A percentile compares a stretch with the other conserved stretches of the same genome.
These are phyloP conservation scores for Ophiosphaerella narmari DNA, from an alignment of 2,329 filamentous ascomycete genomes.

Conservation along the genomic window DNA sequence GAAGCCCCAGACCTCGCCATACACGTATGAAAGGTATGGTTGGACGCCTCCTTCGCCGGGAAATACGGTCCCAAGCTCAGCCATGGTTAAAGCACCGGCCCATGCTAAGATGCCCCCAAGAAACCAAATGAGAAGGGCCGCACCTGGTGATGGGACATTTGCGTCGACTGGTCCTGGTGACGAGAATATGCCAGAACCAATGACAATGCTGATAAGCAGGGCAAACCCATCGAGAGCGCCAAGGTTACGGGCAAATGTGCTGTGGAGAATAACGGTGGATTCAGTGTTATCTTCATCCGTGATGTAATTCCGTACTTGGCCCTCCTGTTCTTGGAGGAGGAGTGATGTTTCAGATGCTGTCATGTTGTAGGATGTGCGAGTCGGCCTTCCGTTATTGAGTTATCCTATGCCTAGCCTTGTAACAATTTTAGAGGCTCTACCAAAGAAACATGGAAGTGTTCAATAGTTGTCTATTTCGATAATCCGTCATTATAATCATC, in stretches of 20 bases:
- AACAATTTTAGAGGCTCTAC: too few species aligned
- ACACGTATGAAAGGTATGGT: constrained; percentile 65
- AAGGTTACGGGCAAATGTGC: constrained; percentile 42
- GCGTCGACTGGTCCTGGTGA: constrained; percentile 67
- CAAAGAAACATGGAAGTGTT: too few species aligned
- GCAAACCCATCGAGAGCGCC: constrained; percentile 53
- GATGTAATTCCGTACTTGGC: constrained; percentile 3
- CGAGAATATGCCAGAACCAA: constrained; percentile 68
- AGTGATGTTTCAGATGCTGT: constrained; percentile 28
- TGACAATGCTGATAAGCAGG: constrained; percentile 67
- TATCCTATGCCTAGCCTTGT: not conserved
- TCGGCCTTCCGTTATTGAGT: too few species aligned
- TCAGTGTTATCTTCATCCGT: constrained; percentile 17
- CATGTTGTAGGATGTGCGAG: not conserved
- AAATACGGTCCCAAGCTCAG: constrained; percentile 67
- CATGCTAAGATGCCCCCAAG: constrained; percentile 66
- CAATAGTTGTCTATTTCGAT: too few species aligned
- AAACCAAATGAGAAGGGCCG: constrained; percentile 64
- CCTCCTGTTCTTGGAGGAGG: constrained; percentile 19
- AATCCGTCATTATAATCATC: not conserved
- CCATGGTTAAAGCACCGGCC: constrained; percentile 67
- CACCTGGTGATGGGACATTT: constrained; percentile 66
- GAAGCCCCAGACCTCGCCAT: constrained; percentile 65
- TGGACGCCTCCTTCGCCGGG: constrained; percentile 69
- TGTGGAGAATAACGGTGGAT: constrained; percentile 14